phyloP scores from a whole-genome alignment of 2,329 filamentous ascomycete species.

The Dichotomopilus funicola region DNA sequence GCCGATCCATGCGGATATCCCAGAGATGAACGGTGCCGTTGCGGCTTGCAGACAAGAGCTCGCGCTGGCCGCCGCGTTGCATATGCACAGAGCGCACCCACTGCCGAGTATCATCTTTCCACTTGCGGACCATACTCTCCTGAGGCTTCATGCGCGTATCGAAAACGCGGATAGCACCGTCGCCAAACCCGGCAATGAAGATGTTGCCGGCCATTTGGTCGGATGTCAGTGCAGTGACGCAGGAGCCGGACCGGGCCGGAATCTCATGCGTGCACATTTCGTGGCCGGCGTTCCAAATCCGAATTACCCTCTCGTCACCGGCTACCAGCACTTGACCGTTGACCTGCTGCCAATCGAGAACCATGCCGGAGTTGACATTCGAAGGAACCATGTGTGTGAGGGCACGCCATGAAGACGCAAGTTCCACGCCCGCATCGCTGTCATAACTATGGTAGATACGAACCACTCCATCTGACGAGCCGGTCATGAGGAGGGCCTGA shows the following conservation, averaged over 20 bases:
- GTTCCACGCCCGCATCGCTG: conserved; percentile 64
- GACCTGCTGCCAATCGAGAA: conserved; percentile 99
- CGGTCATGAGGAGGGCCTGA: conserved; percentile 87
- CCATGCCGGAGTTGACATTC: conserved; percentile 89
- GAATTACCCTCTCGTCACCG: conserved; percentile 89
- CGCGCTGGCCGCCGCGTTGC: conserved; percentile 88
- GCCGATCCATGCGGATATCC: conserved; percentile 85
- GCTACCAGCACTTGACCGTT: conserved; percentile 91
- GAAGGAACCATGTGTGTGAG: conserved; percentile 90
- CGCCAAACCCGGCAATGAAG: conserved; percentile 93
- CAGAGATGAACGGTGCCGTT: conserved; percentile 93
- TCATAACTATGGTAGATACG: conserved; percentile 93
- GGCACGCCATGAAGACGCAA: conserved; percentile 87
- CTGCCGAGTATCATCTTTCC: conserved; percentile 84
- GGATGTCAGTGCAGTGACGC: conserved; percentile 90
- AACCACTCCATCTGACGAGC: conserved; percentile 89
- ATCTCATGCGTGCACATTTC: conserved; percentile 94
- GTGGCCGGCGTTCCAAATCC: conserved; percentile 90
- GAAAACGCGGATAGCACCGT: conserved; percentile 89
- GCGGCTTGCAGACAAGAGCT: conserved; percentile 81
- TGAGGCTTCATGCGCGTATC: conserved; percentile 79
- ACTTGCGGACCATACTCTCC: conserved; percentile 90
- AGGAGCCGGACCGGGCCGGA: conserved; percentile 86
- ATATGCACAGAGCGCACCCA: conserved; percentile 97
- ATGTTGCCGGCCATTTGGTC: conserved; percentile 97